A percentile compares a stretch with the other conserved stretches of the same genome.
Evolutionary conservation across 2,329 filamentous ascomycete genomes (phyloP).

Genomic region (Rutstroemia sp.): DNA sequence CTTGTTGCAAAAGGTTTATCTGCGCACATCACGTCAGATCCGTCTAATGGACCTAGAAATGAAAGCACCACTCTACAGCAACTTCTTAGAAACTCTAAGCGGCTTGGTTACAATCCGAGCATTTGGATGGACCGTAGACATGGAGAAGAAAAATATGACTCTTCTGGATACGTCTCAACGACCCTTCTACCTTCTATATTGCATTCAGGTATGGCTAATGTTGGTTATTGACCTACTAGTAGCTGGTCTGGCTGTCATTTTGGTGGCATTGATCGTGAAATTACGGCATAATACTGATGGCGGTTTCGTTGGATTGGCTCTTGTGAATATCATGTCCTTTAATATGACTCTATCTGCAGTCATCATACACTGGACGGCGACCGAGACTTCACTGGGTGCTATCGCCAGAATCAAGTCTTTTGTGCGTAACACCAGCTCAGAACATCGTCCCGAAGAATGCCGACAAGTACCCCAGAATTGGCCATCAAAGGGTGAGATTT

Average conservation of each 20-base stretch:
- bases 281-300: conserved; percentile 23
- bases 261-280: conserved; percentile 30
- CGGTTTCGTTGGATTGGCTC: conserved; percentile 26
- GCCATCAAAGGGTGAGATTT: conserved; percentile 24
- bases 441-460: conserved; percentile 13
- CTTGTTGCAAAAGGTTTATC: conserved; percentile 35
- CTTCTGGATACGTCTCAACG: conserved; percentile 47
- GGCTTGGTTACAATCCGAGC: conserved; percentile 39
- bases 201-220: conserved; percentile 50
- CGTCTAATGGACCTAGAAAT: conserved; percentile 41
- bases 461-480: conserved; percentile 13
- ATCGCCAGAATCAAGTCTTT: conserved; percentile 20
- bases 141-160: conserved; percentile 31
- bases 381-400: conserved; percentile 25
- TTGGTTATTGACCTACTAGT: conserved; percentile 32
- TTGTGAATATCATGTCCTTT: conserved; percentile 27
- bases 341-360: conserved; percentile 19
- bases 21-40: conserved; percentile 43
- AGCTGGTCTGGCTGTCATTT: conserved; percentile 25
- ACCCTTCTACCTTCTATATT: conserved; percentile 50
- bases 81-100: conserved; percentile 39
- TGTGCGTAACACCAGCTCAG: conserved; percentile 9
- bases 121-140: conserved; percentile 34
- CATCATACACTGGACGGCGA: conserved; percentile 22
- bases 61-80: conserved; percentile 38